Evolutionary conservation across 2,329 filamentous ascomycete genomes (phyloP).

Genomic region (Macrophomina pseudophaseolina): DNA sequence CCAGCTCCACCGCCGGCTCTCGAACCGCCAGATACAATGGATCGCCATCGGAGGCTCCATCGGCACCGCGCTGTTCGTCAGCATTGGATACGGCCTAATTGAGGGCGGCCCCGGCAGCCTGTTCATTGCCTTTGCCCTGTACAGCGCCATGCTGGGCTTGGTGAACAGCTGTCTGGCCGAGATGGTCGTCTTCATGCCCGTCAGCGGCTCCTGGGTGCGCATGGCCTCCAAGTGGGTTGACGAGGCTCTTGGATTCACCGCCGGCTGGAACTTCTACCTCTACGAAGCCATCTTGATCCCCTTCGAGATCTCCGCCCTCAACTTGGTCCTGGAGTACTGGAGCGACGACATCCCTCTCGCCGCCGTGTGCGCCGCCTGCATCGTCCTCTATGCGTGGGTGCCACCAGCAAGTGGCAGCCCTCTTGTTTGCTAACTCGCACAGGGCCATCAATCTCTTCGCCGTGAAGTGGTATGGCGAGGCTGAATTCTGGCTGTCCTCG

Average conservation of each 20-base stretch:
- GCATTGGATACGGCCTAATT: conserved; percentile 62
- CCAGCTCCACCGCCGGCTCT: conserved; percentile 46
- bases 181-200: conserved; percentile 67
- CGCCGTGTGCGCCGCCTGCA: conserved; percentile 48
- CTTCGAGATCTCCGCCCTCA: conserved; percentile 56
- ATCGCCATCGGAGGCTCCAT: conserved; percentile 50
- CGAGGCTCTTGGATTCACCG: conserved; percentile 65
- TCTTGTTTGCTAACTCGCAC: not conserved
- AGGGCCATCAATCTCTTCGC: conserved; percentile 25
- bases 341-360: conserved; percentile 53
- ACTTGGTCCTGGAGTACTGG: conserved; percentile 49
- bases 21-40: conserved; percentile 48
- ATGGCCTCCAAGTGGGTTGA: conserved; percentile 70
- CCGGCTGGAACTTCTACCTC: conserved; percentile 59
- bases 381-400: conserved; percentile 49
- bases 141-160: conserved; percentile 47
- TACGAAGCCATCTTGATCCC: conserved; percentile 57
- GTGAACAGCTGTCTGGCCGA: conserved; percentile 67
- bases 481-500: conserved; percentile 77
- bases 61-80: conserved; percentile 61
- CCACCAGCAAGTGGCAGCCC: not conserved
- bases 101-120: conserved; percentile 59
- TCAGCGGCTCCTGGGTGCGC: conserved; percentile 68
- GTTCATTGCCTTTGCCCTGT: conserved; percentile 64
- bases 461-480: conserved; percentile 31